A percentile compares a stretch with the other conserved stretches of the same genome.
Conservation (phyloP, 768 basidiomycete genomes). For the Xerocomellus chrysenteron region DNA sequence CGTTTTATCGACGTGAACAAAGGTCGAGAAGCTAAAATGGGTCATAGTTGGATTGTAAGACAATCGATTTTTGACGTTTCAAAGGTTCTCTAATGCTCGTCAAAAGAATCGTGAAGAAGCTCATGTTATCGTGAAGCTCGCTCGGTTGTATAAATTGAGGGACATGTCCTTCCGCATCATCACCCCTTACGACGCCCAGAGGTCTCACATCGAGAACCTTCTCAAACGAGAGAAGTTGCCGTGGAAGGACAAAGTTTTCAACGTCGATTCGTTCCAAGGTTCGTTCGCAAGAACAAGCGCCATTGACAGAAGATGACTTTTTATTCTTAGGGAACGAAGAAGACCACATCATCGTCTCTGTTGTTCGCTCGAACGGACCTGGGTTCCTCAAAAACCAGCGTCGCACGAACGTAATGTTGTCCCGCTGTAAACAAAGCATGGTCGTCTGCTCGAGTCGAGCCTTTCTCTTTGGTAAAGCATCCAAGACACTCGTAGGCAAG, state of each 20-base stretch:
- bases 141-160: slow-evolving; percentile 46
- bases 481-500: slow-evolving; percentile 25
- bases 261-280: slow-evolving; percentile 84
- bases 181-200: slow-evolving; percentile 77
- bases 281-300: slow-evolving; percentile 5
- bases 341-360: slow-evolving; percentile 68
- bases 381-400: slow-evolving; percentile 66
- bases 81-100: slow-evolving; percentile 5
- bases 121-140: slow-evolving; percentile 52
- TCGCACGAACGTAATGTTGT: slow-evolving; percentile 84
- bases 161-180: slow-evolving; percentile 59
- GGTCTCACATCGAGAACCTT: slow-evolving; percentile 51
- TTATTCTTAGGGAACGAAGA: slow-evolving; percentile 69
- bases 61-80: neutral
- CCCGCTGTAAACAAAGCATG: slow-evolving; percentile 73
- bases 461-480: slow-evolving; percentile 19
- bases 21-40: slow-evolving; percentile 29
- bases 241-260: slow-evolving; percentile 70
- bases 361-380: slow-evolving; percentile 54
- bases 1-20: slow-evolving; percentile 39
- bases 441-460: slow-evolving; percentile 57
- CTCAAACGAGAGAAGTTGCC: slow-evolving; percentile 49
- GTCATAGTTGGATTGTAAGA: slow-evolving; percentile 39
- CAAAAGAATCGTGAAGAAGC: slow-evolving; percentile 60
- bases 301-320: slow-evolving; percentile 13